These are phyloP conservation scores for Vitis rupestris DNA, from an alignment of 164 flowering plant species.

Conservation along the genomic window DNA sequence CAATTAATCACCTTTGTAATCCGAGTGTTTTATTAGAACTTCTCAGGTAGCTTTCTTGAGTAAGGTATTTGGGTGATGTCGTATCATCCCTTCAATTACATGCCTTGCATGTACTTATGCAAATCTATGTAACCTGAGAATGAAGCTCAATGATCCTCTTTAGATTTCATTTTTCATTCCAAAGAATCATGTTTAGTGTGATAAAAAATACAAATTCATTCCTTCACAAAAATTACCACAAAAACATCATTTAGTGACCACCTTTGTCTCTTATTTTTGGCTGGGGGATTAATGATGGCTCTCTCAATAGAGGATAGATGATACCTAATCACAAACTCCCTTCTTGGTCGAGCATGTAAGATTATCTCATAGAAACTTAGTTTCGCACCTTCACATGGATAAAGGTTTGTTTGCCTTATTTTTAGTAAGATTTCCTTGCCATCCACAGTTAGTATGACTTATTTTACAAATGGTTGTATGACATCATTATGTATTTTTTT, in stretches of 20 bases:
- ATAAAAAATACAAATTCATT: constrained; percentile 5
- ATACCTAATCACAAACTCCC: constrained; percentile 72
- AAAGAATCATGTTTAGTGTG: not conserved
- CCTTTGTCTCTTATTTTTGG: constrained; percentile 51
- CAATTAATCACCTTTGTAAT: no score
- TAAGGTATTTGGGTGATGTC: no score
- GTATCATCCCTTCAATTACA: no score
- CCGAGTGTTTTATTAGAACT: no score
- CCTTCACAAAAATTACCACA: constrained; percentile 75
- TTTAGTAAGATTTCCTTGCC: constrained; percentile 79
- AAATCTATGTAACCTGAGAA: no score
- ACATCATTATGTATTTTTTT: no score
- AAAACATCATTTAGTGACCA: constrained; percentile 68
- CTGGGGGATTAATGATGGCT: constrained; percentile 78
- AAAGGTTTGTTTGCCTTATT: constrained; percentile 69
- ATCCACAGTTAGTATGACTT: no score
- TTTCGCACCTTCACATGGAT: constrained; percentile 66
- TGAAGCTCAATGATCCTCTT: no score
- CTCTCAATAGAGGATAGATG: constrained; percentile 56
- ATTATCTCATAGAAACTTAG: constrained; percentile 71
- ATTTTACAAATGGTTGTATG: no score
- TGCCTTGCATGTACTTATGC: no score
- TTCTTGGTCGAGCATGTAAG: constrained; percentile 66
- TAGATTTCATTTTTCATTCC: no score
- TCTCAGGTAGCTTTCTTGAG: no score